These are phyloP conservation scores for Yarrowia sp. DNA, from an alignment of 805 yeast genomes.

Conservation along the genomic window DNA sequence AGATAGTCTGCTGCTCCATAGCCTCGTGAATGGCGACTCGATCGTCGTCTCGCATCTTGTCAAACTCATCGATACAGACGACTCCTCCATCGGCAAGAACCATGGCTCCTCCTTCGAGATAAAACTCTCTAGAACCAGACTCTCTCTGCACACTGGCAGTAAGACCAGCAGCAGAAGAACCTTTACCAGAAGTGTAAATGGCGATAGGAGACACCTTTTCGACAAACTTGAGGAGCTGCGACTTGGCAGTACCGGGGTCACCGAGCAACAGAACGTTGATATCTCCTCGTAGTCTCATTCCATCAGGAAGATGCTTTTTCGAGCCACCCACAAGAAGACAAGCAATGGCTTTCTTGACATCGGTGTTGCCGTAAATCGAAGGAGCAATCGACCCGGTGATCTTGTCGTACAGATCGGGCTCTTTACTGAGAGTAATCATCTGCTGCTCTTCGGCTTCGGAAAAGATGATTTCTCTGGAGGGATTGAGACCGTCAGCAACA, in stretches of 20 bases:
- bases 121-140: constrained; percentile 78
- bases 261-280: constrained; percentile 89
- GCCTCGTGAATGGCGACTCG: constrained; percentile 99
- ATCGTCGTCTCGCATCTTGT: constrained; percentile 98
- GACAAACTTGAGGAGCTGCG: constrained; percentile 90
- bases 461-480: constrained; percentile 59
- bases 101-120: constrained; percentile 99
- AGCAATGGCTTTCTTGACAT: constrained; percentile 88
- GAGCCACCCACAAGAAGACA: constrained; percentile 94
- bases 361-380: constrained; percentile 88
- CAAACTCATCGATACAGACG: constrained; percentile 98
- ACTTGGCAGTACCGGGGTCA: constrained; percentile 99
- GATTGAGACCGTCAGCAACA: background rate
- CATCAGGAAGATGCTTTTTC: constrained; percentile 87
- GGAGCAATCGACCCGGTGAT: constrained; percentile 92
- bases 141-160: constrained; percentile 98
- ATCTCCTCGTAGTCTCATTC: constrained; percentile 95
- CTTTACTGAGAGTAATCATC: constrained; percentile 72
- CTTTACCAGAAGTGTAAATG: constrained; percentile 96
- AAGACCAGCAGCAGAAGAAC: constrained; percentile 99
- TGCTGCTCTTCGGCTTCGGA: constrained; percentile 94
- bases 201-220: constrained; percentile 94
- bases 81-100: constrained; percentile 99
- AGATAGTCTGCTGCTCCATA: constrained; percentile 99
- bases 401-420: constrained; percentile 80